Evolutionary conservation across 1,139 yeast species (phyloP).

Genomic region (Saccharomyces hybrid): DNA sequence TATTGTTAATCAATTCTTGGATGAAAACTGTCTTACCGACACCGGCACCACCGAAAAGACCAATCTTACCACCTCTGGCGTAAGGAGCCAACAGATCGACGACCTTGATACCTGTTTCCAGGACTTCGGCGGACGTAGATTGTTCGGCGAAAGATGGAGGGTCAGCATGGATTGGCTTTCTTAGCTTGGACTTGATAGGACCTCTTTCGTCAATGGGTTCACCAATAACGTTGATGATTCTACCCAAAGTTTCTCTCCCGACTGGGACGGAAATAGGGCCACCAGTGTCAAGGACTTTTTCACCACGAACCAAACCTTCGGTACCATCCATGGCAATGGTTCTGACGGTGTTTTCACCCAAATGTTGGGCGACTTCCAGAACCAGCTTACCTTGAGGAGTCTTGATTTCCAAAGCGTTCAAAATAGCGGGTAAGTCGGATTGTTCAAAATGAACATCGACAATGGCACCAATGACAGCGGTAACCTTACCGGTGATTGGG

Average conservation of each 20-base stretch:
- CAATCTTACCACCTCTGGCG: slow-evolving; percentile 99
- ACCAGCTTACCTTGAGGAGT: slow-evolving; percentile 65
- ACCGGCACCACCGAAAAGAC: slow-evolving; percentile 99
- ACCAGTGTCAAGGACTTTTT: slow-evolving; percentile 86
- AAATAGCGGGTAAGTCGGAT: slow-evolving; percentile 93
- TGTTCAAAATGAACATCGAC: slow-evolving; percentile 99
- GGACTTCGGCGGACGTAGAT: slow-evolving; percentile 94
- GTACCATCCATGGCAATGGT: slow-evolving; percentile 99
- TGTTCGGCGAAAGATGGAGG: slow-evolving; percentile 95
- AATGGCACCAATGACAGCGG: slow-evolving; percentile 99
- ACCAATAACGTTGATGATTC: slow-evolving; percentile 97
- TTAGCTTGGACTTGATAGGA: slow-evolving; percentile 85
- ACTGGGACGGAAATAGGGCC: slow-evolving; percentile 98
- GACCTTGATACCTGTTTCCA: slow-evolving; percentile 99
- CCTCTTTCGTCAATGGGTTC: slow-evolving; percentile 99
- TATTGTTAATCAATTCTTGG: slow-evolving; percentile 99
- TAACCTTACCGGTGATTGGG: slow-evolving; percentile 77
- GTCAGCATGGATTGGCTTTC: slow-evolving; percentile 97
- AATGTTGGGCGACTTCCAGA: slow-evolving; percentile 97
- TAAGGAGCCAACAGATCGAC: slow-evolving; percentile 98
- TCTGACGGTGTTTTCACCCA: slow-evolving; percentile 99
- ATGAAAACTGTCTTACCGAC: slow-evolving; percentile 99
- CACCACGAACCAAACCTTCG: slow-evolving; percentile 99
- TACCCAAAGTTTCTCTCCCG: slow-evolving; percentile 98
- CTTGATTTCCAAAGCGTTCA: slow-evolving; percentile 90